Evolutionary conservation across 352 stramenopile genomes (phyloP).

Genomic region (Phytophthora sansomeana): DNA sequence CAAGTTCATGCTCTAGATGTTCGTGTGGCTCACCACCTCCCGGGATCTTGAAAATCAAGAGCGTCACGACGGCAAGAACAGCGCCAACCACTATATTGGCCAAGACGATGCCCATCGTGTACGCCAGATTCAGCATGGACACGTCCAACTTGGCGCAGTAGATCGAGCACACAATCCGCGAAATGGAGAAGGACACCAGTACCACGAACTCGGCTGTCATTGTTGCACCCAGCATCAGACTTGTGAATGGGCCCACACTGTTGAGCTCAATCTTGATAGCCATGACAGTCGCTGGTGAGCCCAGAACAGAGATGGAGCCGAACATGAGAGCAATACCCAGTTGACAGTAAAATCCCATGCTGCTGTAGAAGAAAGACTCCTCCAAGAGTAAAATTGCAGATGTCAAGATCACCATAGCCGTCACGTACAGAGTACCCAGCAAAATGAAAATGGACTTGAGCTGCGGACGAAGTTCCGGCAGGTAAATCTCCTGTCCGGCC

Average conservation of each 20-base stretch:
- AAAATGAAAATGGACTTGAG: too few species aligned
- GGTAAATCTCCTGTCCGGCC: too few species aligned
- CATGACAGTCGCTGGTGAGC: too few species aligned
- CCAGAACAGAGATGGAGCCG: too few species aligned
- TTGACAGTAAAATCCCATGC: constrained; percentile 49
- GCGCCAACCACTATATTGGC: constrained; percentile 59
- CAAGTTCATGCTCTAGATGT: constrained; percentile 1
- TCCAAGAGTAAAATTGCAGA: constrained; percentile 39
- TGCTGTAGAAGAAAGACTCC: constrained; percentile 62
- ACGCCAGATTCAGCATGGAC: constrained; percentile 59
- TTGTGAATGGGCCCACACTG: constrained; percentile 74
- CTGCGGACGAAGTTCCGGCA: too few species aligned
- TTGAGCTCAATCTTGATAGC: too few species aligned
- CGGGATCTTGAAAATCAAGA: constrained; percentile 65
- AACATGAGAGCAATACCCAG: constrained; percentile 71
- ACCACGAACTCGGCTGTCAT: constrained; percentile 80
- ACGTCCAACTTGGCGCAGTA: constrained; percentile 65
- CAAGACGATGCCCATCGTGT: constrained; percentile 60
- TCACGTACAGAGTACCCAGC: constrained; percentile 55
- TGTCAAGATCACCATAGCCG: constrained; percentile 64
- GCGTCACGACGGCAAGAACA: constrained; percentile 49
- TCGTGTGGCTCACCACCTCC: constrained; percentile 28
- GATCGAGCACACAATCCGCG: constrained; percentile 67
- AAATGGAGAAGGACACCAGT: constrained; percentile 71
- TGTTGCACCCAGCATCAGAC: constrained; percentile 72